Conservation (phyloP, 164 flowering plant genomes). For the Vitis amurensis region DNA sequence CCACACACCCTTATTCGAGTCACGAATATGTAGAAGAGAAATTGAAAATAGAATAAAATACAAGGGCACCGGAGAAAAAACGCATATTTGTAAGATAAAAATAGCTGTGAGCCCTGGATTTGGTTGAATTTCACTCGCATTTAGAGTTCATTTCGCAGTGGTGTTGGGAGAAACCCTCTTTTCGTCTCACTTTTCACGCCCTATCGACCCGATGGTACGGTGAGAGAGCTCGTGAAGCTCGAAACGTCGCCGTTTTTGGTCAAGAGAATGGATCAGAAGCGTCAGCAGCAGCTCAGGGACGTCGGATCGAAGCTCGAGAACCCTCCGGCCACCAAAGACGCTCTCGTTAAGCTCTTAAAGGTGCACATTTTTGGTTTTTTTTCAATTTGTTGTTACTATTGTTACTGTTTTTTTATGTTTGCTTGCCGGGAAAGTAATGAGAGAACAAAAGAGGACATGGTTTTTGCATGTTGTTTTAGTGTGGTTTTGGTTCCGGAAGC, state of each 20-base stretch:
- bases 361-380: conserved; percentile 30
- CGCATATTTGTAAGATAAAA: no score
- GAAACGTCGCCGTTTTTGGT: neutral
- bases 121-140: conserved; percentile 6
- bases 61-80: no score
- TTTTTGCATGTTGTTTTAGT: no score
- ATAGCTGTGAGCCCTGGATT: neutral
- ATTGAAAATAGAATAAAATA: no score
- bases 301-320: conserved; percentile 80
- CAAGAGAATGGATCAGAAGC: conserved; percentile 51
- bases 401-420: conserved; percentile 2
- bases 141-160: conserved; percentile 17
- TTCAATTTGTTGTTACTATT: neutral
- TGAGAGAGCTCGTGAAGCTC: conserved; percentile 4
- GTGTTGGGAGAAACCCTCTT: conserved; percentile 6
- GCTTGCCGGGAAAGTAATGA: neutral
- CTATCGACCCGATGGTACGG: neutral
- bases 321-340: conserved; percentile 72
- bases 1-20: no score
- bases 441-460: no score
- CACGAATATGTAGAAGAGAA: no score
- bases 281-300: conserved; percentile 67
- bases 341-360: conserved; percentile 79
- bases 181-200: neutral
- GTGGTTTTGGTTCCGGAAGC: no score